phyloP scores from a whole-genome alignment of 148 eudicot genomes.

The Simmondsia chinensis region DNA sequence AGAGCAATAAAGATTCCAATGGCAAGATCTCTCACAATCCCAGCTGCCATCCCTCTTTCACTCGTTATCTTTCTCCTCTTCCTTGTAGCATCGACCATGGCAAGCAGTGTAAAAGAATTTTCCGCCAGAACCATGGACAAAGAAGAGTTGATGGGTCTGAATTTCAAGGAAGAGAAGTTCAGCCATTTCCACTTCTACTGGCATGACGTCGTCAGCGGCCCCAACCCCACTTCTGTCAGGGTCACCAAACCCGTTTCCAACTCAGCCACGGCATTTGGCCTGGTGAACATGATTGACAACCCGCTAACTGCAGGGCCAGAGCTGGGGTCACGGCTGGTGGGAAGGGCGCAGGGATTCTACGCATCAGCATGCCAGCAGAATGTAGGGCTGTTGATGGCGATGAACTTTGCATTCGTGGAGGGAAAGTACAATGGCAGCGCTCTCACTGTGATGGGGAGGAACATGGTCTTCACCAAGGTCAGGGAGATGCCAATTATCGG shows the following conservation, averaged over 20 bases:
- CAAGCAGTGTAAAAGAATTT: too few species aligned
- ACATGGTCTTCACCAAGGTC: conserved; percentile 13
- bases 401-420: conserved; percentile 22
- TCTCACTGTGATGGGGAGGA: conserved; percentile 21
- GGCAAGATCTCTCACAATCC: too few species aligned
- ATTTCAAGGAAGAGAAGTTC: conserved; percentile 26
- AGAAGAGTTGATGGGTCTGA: too few species aligned
- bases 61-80: too few species aligned
- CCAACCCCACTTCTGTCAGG: conserved; percentile 24
- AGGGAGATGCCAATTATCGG: conserved; percentile 29
- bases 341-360: conserved; percentile 31
- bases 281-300: conserved; percentile 22
- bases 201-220: conserved; percentile 48
- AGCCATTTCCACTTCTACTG: conserved; percentile 45
- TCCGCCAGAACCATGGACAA: too few species aligned
- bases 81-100: too few species aligned
- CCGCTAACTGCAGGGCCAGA: conserved; percentile 20
- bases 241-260: conserved; percentile 18
- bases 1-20: too few species aligned
- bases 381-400: conserved; percentile 22
- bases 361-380: conserved; percentile 22
- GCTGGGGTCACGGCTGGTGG: conserved; percentile 14
- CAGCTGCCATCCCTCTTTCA: too few species aligned
- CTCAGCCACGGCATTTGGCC: conserved; percentile 27
- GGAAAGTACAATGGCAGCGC: conserved; percentile 34